Base-by-base conservation (phyloP, 192 early-diverging fungal species). In the Coemansia sp. region DNA sequence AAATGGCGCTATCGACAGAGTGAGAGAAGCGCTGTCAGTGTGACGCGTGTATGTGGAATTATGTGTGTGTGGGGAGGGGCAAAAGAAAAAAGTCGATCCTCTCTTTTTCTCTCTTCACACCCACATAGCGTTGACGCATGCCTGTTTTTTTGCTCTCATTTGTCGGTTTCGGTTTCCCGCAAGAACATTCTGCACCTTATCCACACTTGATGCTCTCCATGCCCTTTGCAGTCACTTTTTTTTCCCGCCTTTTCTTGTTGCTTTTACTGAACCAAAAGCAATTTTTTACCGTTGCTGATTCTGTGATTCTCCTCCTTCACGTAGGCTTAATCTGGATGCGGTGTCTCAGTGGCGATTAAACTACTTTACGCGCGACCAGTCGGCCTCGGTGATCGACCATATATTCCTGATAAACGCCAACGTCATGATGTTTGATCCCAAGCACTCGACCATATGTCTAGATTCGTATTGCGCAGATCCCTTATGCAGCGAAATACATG, bases 281-380 rank as follows among this genome's bases (percentile, higher is more conserved):
- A n/a, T n/a, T n/a, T n/a, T 54, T 54, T 30, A 3, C 52, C 29
- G 3, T 30, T 54, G 13, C 24, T 19, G 18, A 22, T 8, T 11
- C 22, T 2, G 39, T 49, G 60, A 5, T 35, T 35, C 34, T 35
- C 34, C 1, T 9, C 6, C 34, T 35, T 9, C 11, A 10, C 34
- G 11, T 66, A 69, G 72, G 60, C 72, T 82, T 11, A 74, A 78
- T 35, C 55, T 82, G 65, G 75, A 77, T 42, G 81, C 72, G 3
- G 75, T 82, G n/a, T 69, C 81, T 19, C 81, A 82, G 60, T 82
- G 81, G 81, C 65, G 75, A 30, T 67, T 82, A 20, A 68, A 72
- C 57, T 75, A 74, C 64, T 75, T 82, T 69, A 67, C 67, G 13
- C 72, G 74, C 27, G 73, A 75, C 39, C 66, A 75, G 64, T 58